Conservation (phyloP, 352 stramenopile genomes). For the Poterioochromonas sp. region DNA sequence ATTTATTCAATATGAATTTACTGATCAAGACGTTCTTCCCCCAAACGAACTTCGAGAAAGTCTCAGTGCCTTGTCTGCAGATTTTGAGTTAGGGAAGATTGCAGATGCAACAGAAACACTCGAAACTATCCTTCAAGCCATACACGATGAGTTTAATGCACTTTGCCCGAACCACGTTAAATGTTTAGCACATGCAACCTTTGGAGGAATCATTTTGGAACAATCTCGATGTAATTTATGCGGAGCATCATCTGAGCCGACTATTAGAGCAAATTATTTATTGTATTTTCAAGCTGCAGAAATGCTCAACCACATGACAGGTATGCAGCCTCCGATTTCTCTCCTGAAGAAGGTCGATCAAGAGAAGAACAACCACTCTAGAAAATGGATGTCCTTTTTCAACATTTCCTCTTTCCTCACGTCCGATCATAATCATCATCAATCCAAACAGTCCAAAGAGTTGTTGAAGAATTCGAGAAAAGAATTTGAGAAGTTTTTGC, state of each 20-base stretch:
- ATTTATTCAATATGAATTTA: slow-evolving; percentile 26
- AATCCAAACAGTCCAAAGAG: too few relatives aligned
- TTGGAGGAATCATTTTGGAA: slow-evolving; percentile 10
- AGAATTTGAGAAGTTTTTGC: too few relatives aligned
- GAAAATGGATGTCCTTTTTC: too few relatives aligned
- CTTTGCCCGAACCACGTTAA: not conserved
- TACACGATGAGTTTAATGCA: not conserved
- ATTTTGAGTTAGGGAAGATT: not conserved
- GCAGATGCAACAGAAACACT: slow-evolving; percentile 13
- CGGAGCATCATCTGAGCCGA: not conserved
- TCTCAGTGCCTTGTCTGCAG: not conserved
- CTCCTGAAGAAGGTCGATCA: too few relatives aligned
- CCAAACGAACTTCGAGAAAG: not conserved
- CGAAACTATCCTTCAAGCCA: slow-evolving; percentile 1
- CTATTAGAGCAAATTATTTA: not conserved
- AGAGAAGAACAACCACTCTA: too few relatives aligned
- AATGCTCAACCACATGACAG: too few relatives aligned
- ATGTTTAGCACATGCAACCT: slow-evolving; percentile 24
- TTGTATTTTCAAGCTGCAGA: slow-evolving; percentile 19
- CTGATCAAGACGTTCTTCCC: slow-evolving; percentile 18
- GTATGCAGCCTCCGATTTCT: too few relatives aligned
- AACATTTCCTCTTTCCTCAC: too few relatives aligned
- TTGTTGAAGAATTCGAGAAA: too few relatives aligned
- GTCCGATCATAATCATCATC: too few relatives aligned
- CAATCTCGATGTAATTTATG: not conserved